These are phyloP conservation scores for Lophium mytilinum DNA, from an alignment of 495 filamentous ascomycete genomes.

Conservation along the genomic window DNA sequence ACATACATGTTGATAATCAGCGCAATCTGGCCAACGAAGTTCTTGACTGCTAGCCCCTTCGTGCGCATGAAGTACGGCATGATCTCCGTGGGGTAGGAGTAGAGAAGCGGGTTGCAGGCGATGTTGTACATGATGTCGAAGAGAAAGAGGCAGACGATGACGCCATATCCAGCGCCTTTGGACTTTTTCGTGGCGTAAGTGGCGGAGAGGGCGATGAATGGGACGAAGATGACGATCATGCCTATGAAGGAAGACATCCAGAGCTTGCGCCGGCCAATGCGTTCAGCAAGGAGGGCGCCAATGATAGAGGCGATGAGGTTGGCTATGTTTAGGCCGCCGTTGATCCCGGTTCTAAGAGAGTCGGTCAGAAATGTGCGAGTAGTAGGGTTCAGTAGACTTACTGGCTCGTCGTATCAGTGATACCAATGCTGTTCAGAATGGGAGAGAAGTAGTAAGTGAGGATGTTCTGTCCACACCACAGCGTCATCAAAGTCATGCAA, in stretches of 20 bases:
- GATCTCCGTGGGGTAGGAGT: constrained; percentile 53
- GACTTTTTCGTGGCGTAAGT: constrained; percentile 19
- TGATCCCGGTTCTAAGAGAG: constrained; percentile 10
- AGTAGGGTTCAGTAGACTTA: background rate
- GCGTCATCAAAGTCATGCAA: constrained; percentile 31
- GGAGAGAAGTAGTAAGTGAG: constrained; percentile 20
- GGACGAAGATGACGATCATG: constrained; percentile 18
- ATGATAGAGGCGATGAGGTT: constrained; percentile 20
- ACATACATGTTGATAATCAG: constrained; percentile 45
- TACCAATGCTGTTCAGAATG: constrained; percentile 29
- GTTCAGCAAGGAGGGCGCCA: constrained; percentile 21
- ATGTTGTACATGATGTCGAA: constrained; percentile 25
- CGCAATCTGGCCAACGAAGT: constrained; percentile 52
- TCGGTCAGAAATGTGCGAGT: too few species aligned
- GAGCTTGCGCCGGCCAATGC: constrained; percentile 23
- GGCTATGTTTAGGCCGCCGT: constrained; percentile 20
- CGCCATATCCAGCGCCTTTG: constrained; percentile 19
- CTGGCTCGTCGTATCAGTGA: constrained; percentile 15
- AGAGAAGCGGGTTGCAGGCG: constrained; percentile 43
- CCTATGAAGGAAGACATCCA: constrained; percentile 16
- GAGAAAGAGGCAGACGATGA: constrained; percentile 29
- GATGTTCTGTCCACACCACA: constrained; percentile 51
- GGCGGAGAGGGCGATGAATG: constrained; percentile 29
- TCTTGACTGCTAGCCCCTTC: constrained; percentile 62
- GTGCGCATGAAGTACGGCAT: constrained; percentile 59